These are phyloP conservation scores for Pseudogymnoascus sp. DNA, from an alignment of 2,329 filamentous ascomycete species.

Conservation along the genomic window DNA sequence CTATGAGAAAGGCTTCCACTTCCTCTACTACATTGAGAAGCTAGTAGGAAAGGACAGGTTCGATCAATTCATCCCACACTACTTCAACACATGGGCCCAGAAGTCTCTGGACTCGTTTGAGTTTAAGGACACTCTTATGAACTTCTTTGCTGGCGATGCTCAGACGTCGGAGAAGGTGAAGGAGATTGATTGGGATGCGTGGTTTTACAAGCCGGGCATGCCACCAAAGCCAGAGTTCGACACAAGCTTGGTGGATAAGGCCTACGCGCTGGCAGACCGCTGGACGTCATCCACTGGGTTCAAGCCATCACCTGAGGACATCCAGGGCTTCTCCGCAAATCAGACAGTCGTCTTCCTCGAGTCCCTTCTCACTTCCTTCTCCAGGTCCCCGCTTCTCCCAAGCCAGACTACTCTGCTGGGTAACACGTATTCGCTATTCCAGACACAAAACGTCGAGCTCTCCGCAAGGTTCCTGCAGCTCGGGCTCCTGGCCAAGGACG, in stretches of 20 bases:
- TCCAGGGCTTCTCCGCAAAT: constrained; percentile 69
- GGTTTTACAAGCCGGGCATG: constrained; percentile 81
- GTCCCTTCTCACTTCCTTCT: constrained; percentile 51
- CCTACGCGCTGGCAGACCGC: constrained; percentile 71
- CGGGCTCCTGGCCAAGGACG: constrained; percentile 65
- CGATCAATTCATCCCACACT: constrained; percentile 91
- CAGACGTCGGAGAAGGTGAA: constrained; percentile 54
- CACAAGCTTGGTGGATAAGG: constrained; percentile 75
- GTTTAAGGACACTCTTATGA: constrained; percentile 79
- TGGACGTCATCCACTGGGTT: constrained; percentile 63
- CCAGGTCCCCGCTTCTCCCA: constrained; percentile 52
- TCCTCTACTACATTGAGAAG: constrained; percentile 83
- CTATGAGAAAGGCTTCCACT: constrained; percentile 95
- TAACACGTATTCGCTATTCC: constrained; percentile 60
- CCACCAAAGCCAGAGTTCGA: constrained; percentile 89
- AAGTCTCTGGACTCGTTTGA: constrained; percentile 90
- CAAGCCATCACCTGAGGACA: constrained; percentile 58
- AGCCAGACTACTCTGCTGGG: constrained; percentile 65
- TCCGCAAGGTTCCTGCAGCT: constrained; percentile 72
- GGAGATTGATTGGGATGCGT: constrained; percentile 78
- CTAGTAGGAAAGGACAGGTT: constrained; percentile 79
- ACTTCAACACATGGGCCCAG: constrained; percentile 76
- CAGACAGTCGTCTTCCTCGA: constrained; percentile 91
- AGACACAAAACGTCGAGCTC: constrained; percentile 81
- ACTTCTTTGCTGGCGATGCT: constrained; percentile 70